Evolutionary conservation across 2,329 filamentous ascomycete genomes (phyloP).

Genomic region (Xylariomycetidae sp.): DNA sequence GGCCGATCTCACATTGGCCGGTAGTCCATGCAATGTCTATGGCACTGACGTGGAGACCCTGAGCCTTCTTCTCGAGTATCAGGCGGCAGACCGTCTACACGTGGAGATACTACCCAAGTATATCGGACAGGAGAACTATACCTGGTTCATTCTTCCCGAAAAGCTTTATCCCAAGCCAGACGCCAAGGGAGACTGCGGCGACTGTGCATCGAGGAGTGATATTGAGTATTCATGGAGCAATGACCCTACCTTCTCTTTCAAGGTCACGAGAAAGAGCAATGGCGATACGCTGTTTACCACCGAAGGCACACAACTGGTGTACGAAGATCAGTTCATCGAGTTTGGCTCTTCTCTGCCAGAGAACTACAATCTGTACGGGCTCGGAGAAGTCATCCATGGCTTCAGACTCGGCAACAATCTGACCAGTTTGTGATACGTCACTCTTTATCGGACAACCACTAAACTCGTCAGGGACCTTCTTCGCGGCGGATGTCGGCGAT

Average conservation of each 20-base stretch:
- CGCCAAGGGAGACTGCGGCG: slow-evolving; percentile 31
- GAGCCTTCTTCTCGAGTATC: slow-evolving; percentile 63
- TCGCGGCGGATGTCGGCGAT: slow-evolving; percentile 64
- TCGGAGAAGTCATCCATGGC: slow-evolving; percentile 69
- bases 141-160: slow-evolving; percentile 64
- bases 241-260: slow-evolving; percentile 62
- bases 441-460: slow-evolving; percentile 5
- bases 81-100: slow-evolving; percentile 60
- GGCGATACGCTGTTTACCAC: slow-evolving; percentile 67
- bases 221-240: slow-evolving; percentile 50
- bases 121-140: slow-evolving; percentile 55
- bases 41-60: slow-evolving; percentile 68
- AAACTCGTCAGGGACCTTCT: slow-evolving; percentile 38
- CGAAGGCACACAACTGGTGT: slow-evolving; percentile 59
- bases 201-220: slow-evolving; percentile 49
- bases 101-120: slow-evolving; percentile 66
- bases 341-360: slow-evolving; percentile 62
- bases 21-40: slow-evolving; percentile 69
- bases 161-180: slow-evolving; percentile 55
- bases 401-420: slow-evolving; percentile 69
- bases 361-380: slow-evolving; percentile 70
- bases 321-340: slow-evolving; percentile 74
- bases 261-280: slow-evolving; percentile 53
- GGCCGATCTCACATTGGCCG: slow-evolving; percentile 66
- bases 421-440: slow-evolving; percentile 44